Evolutionary conservation across 2,329 filamentous ascomycete genomes (phyloP).

Genomic region (Leptographium radiaticola): DNA sequence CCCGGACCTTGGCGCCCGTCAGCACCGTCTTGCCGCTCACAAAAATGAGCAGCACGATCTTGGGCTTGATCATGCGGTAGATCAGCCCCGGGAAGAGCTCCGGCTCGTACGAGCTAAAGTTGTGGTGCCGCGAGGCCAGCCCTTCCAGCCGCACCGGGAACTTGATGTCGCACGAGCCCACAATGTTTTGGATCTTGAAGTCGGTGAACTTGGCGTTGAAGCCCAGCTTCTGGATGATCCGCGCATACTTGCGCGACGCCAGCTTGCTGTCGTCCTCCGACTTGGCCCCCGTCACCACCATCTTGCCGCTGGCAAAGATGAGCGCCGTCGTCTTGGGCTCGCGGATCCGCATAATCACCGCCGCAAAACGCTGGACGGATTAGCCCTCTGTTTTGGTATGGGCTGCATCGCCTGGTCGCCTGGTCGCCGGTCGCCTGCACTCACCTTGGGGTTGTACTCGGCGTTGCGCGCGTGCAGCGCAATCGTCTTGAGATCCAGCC

Average conservation of each 20-base stretch:
- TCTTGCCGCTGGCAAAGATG: slow-evolving; percentile 97
- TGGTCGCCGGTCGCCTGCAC: no score
- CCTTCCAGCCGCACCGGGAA: slow-evolving; percentile 96
- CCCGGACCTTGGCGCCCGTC: slow-evolving; percentile 92
- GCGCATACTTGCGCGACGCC: slow-evolving; percentile 91
- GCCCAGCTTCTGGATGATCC: slow-evolving; percentile 98
- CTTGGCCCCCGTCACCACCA: slow-evolving; percentile 79
- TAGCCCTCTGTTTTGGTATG: no score
- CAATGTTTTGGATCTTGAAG: slow-evolving; percentile 99
- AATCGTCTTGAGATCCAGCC: slow-evolving; percentile 96
- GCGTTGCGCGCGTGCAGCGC: slow-evolving; percentile 95
- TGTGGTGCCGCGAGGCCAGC: slow-evolving; percentile 92
- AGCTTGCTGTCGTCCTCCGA: slow-evolving; percentile 97
- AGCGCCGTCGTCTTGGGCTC: slow-evolving; percentile 97
- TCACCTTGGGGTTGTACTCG: slow-evolving; percentile 98
- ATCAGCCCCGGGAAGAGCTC: slow-evolving; percentile 98
- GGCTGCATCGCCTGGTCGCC: no score
- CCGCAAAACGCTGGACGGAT: slow-evolving; percentile 71
- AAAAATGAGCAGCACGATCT: slow-evolving; percentile 96
- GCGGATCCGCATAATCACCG: slow-evolving; percentile 98
- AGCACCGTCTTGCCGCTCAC: slow-evolving; percentile 97
- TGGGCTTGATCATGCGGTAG: slow-evolving; percentile 99
- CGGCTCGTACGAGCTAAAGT: slow-evolving; percentile 98
- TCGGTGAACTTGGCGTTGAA: slow-evolving; percentile 99
- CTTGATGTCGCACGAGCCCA: slow-evolving; percentile 97